phyloP scores from a whole-genome alignment of 1,284 basidiomycete genomes.

The Fomitopsis palustris region DNA sequence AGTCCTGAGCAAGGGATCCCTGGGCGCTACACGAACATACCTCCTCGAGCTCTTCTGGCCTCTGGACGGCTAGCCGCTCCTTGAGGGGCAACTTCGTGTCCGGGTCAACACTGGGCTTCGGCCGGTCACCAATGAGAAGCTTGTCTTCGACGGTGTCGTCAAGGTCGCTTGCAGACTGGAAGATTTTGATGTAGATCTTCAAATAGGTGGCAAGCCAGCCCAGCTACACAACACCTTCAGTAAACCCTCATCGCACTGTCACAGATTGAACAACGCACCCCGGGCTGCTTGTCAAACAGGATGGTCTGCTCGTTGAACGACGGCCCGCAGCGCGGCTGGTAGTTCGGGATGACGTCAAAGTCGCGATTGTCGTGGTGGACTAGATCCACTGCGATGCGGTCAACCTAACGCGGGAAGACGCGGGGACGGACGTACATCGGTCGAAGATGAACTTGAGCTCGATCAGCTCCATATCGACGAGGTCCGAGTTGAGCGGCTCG shows the following conservation, averaged over 20 bases:
- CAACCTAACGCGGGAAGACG: neutral
- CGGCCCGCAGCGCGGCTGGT: conserved; percentile 55
- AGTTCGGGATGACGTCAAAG: conserved; percentile 71
- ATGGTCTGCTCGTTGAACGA: conserved; percentile 64
- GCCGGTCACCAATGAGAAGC: conserved; percentile 72
- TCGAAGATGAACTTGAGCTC: conserved; percentile 83
- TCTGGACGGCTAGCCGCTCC: conserved; percentile 50
- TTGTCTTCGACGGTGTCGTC: conserved; percentile 76
- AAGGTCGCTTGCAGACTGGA: conserved; percentile 74
- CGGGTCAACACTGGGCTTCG: conserved; percentile 55
- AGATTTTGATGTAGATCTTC: conserved; percentile 70
- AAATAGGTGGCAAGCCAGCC: conserved; percentile 72
- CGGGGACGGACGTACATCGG: conserved; percentile 46
- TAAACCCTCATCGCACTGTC: neutral
- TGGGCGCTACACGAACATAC: conserved; percentile 29
- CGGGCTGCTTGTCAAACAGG: conserved; percentile 57
- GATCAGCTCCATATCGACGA: conserved; percentile 76
- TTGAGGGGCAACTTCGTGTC: conserved; percentile 48
- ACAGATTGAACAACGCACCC: conserved; percentile 40
- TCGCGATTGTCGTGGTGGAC: conserved; percentile 83
- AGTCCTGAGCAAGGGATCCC: neutral
- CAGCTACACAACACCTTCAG: conserved; percentile 33
- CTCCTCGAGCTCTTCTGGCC: conserved; percentile 52
- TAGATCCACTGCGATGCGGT: conserved; percentile 22
- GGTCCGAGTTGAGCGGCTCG: conserved; percentile 61